Percentiles rank a stretch among this genome's conserved stretches.
phyloP scores from a whole-genome alignment of 208 protist species.

The Trypanosoma boissoni region DNA sequence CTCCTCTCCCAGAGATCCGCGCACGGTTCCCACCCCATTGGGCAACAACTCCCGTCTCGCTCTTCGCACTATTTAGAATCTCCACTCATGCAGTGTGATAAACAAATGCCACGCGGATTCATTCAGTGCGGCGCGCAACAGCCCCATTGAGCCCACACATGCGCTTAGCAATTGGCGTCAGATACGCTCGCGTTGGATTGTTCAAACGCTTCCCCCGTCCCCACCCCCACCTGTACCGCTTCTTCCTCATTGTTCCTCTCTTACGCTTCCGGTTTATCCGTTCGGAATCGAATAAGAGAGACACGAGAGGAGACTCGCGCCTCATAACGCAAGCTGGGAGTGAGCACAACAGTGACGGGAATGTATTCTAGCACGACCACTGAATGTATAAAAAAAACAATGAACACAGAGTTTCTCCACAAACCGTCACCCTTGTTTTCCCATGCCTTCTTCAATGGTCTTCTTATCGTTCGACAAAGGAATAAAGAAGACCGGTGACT shows the following conservation, averaged over 20 bases:
- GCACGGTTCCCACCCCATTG: neutral
- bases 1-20: neutral
- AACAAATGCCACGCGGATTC: slow-evolving; percentile 72
- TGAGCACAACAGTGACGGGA: slow-evolving; percentile 45
- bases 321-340: slow-evolving; percentile 39
- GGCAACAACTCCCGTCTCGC: slow-evolving; percentile 39
- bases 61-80: slow-evolving; percentile 33
- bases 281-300: too few relatives aligned
- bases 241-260: too few relatives aligned
- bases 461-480: too few relatives aligned
- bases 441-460: too few relatives aligned
- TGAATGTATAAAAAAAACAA: too few relatives aligned
- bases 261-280: too few relatives aligned
- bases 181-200: slow-evolving; percentile 68
- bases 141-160: slow-evolving; percentile 85
- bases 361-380: too few relatives aligned
- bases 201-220: too few relatives aligned
- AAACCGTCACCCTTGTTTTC: too few relatives aligned
- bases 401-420: too few relatives aligned
- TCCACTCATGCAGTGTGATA: slow-evolving; percentile 73
- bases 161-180: slow-evolving; percentile 77
- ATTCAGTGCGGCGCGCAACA: slow-evolving; percentile 50
- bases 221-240: too few relatives aligned
- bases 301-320: slow-evolving; percentile 4
- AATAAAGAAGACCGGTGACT: too few relatives aligned